phyloP scores from a whole-genome alignment of 1,284 basidiomycete species.

The Taiwanofungus camphoratus region DNA sequence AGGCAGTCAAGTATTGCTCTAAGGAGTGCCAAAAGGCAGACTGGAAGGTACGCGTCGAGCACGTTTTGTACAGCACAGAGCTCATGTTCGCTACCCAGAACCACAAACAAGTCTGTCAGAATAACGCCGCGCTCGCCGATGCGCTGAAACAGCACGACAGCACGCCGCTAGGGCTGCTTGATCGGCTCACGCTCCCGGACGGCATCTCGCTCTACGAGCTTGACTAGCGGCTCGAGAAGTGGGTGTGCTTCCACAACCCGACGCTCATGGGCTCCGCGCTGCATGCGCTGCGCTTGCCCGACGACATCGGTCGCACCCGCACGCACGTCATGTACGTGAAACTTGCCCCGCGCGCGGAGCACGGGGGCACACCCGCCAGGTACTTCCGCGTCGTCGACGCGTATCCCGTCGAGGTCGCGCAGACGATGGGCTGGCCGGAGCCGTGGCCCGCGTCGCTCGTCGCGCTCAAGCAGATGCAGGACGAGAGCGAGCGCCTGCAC shows the following conservation, averaged over 20 bases:
- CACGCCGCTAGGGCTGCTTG: slow-evolving; percentile 14
- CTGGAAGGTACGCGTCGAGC: slow-evolving; percentile 19
- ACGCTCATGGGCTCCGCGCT: slow-evolving; percentile 24
- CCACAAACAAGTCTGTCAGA: slow-evolving; percentile 20
- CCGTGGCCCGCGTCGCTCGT: slow-evolving; percentile 23
- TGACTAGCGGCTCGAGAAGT: slow-evolving; percentile 26
- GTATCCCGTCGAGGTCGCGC: slow-evolving; percentile 15
- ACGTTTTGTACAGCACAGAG: too few relatives aligned
- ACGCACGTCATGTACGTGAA: slow-evolving; percentile 21
- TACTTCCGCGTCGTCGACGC: slow-evolving; percentile 21
- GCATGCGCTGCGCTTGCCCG: slow-evolving; percentile 20
- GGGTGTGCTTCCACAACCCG: slow-evolving; percentile 23
- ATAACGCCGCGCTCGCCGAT: slow-evolving; percentile 17
- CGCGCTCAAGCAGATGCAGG: slow-evolving; percentile 18
- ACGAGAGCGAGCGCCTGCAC: slow-evolving; percentile 16
- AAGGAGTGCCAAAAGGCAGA: slow-evolving; percentile 26
- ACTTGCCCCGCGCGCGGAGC: slow-evolving; percentile 19
- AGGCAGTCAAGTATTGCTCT: slow-evolving; percentile 27
- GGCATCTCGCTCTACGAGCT: slow-evolving; percentile 23
- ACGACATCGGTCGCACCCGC: slow-evolving; percentile 16
- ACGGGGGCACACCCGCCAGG: slow-evolving; percentile 16
- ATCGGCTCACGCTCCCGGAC: slow-evolving; percentile 20
- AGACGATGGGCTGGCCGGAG: slow-evolving; percentile 12
- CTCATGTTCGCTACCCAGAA: slow-evolving; percentile 11
- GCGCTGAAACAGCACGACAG: slow-evolving; percentile 16